A percentile compares a stretch with the other conserved stretches of the same genome.
Evolutionary conservation across 129 eudicot species (phyloP).

Genomic region (Centella asiatica): DNA sequence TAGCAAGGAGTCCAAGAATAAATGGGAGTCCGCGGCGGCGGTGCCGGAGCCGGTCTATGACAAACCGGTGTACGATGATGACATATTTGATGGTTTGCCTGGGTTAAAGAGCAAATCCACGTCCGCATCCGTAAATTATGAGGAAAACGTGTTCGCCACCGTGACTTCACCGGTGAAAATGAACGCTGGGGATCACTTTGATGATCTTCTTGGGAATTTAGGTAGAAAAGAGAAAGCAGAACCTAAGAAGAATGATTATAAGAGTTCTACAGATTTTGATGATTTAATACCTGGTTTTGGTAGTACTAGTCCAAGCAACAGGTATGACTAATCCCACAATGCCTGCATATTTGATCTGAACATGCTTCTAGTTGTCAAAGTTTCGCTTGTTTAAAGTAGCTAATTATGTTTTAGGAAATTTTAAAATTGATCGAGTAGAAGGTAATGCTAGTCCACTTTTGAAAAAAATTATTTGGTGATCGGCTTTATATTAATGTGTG

Average conservation of each 20-base stretch:
- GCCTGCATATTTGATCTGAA: not conserved
- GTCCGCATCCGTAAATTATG: conserved; percentile 27
- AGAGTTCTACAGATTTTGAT: conserved; percentile 43
- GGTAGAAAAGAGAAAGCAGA: conserved; percentile 34
- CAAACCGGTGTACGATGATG: conserved; percentile 94
- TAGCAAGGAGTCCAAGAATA: conserved; percentile 15
- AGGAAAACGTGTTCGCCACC: conserved; percentile 57
- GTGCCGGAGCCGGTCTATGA: conserved; percentile 72
- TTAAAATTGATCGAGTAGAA: not conserved
- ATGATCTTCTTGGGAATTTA: conserved; percentile 72
- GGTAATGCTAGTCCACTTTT: not conserved
- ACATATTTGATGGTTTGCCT: conserved; percentile 73
- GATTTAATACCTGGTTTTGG: conserved; percentile 87
- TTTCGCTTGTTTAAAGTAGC: not conserved
- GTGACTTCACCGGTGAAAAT: conserved; percentile 29
- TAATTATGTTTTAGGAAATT: too few relatives aligned
- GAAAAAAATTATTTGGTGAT: too few relatives aligned
- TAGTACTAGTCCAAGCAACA: conserved; percentile 42
- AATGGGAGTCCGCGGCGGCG: conserved; percentile 24
- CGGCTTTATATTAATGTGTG: not conserved
- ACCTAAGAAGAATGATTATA: conserved; percentile 14
- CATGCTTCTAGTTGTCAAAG: not conserved
- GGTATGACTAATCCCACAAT: conserved; percentile 35
- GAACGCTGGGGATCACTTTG: conserved; percentile 45
- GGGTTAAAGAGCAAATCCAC: conserved; percentile 60